Conservation (phyloP, 208 protist genomes). For the Trypanosoma avium region DNA sequence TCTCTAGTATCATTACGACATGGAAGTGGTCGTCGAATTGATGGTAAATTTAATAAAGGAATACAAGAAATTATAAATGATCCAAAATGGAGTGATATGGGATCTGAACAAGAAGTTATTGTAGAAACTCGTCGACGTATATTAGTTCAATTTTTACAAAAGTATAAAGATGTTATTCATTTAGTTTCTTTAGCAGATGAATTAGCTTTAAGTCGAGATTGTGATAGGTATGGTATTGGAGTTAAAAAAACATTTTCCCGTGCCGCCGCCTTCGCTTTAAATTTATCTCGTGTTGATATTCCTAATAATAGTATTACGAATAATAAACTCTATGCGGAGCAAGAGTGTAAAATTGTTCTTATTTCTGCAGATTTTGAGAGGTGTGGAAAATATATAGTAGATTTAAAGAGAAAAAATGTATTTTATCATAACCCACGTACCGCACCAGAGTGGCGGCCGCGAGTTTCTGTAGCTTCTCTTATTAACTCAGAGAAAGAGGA, state of each 20-base stretch:
- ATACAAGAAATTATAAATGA: conserved; percentile 35
- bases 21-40: conserved; percentile 45
- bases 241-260: conserved; percentile 52
- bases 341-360: conserved; percentile 33
- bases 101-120: conserved; percentile 42
- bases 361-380: conserved; percentile 52
- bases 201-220: conserved; percentile 63
- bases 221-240: conserved; percentile 69
- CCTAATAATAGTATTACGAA: conserved; percentile 6
- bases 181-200: conserved; percentile 80
- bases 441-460: conserved; percentile 64
- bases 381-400: conserved; percentile 70
- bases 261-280: conserved; percentile 62
- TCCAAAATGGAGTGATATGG: conserved; percentile 36
- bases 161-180: conserved; percentile 70
- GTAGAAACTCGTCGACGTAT: conserved; percentile 48
- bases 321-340: conserved; percentile 36
- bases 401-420: conserved; percentile 53
- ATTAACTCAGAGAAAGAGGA: not conserved
- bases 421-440: conserved; percentile 81
- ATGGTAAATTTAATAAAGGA: conserved; percentile 39
- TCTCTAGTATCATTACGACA: conserved; percentile 54
- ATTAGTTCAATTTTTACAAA: conserved; percentile 54
- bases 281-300: conserved; percentile 52
- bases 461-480: conserved; percentile 40